phyloP scores from a whole-genome alignment of 192 early-diverging fungal species.

The Pilobolus umbonatus region DNA sequence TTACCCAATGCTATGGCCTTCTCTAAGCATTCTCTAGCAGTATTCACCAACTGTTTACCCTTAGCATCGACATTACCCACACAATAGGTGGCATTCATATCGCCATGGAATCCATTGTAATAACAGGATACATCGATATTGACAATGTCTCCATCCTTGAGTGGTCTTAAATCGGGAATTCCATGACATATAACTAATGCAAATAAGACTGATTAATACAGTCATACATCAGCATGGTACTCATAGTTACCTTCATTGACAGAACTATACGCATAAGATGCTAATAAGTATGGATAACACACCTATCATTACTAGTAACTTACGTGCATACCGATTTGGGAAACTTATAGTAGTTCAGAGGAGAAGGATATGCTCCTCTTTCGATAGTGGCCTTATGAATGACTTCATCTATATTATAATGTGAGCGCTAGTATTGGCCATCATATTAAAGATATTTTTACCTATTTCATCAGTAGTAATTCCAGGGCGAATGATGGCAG shows the following conservation, averaged over 20 bases:
- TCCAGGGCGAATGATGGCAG: constrained; percentile 75
- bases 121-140: constrained; percentile 91
- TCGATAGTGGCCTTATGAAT: constrained; percentile 93
- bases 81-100: constrained; percentile 89
- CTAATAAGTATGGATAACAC: neutral
- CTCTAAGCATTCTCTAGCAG: constrained; percentile 81
- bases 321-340: constrained; percentile 94
- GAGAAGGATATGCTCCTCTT: constrained; percentile 95
- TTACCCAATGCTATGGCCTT: constrained; percentile 88
- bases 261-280: constrained; percentile 23
- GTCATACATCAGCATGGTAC: too few species aligned
- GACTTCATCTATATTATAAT: constrained; percentile 86
- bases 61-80: constrained; percentile 83
- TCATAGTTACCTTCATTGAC: constrained; percentile 33
- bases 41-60: constrained; percentile 69
- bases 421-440: too few species aligned
- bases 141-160: constrained; percentile 93
- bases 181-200: constrained; percentile 91
- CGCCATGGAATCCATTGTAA: constrained; percentile 90
- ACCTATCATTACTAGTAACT: constrained; percentile 7
- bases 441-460: too few species aligned
- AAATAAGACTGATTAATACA: neutral
- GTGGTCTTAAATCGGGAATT: constrained; percentile 88
- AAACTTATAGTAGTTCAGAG: constrained; percentile 94
- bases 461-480: constrained; percentile 91